Percentiles rank a stretch among this genome's conserved stretches.
These are phyloP conservation scores for Lathyrus aphaca DNA, from an alignment of 306 rosid genomes.

Conservation along the genomic window DNA sequence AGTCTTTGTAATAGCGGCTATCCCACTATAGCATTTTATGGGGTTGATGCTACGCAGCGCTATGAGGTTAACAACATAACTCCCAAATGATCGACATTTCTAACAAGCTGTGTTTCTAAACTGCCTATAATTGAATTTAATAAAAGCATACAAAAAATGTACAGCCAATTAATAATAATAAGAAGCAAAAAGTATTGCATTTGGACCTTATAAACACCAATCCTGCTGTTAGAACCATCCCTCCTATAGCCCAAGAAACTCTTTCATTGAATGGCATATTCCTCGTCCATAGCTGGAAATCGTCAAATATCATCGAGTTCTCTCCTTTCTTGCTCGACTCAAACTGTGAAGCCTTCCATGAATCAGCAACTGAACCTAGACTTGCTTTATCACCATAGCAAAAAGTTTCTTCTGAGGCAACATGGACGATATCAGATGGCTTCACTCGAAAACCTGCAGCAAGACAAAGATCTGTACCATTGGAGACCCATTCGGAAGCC, in stretches of 20 bases:
- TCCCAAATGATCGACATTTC: constrained; percentile 5
- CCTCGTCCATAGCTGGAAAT: constrained; percentile 62
- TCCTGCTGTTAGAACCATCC: constrained; percentile 92
- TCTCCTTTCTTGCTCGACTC: constrained; percentile 46
- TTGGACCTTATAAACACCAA: constrained; percentile 73
- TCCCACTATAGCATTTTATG: too few relatives aligned
- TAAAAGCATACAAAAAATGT: constrained; percentile 11
- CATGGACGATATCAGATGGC: constrained; percentile 41
- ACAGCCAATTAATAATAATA: constrained; percentile 12
- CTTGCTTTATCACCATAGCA: constrained; percentile 89
- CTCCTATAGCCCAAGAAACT: constrained; percentile 96
- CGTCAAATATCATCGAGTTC: constrained; percentile 47
- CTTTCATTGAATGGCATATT: constrained; percentile 68
- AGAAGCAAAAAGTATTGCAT: constrained; percentile 24
- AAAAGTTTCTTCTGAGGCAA: constrained; percentile 44
- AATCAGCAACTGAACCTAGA: constrained; percentile 71
- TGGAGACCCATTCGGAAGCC: constrained; percentile 86
- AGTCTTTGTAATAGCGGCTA: too few relatives aligned
- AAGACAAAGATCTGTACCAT: constrained; percentile 89
- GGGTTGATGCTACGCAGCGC: too few relatives aligned
- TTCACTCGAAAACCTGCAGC: constrained; percentile 86
- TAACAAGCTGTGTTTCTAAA: neutral
- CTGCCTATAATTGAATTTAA: constrained; percentile 3
- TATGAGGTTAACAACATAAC: too few relatives aligned
- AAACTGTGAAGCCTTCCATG: constrained; percentile 69